Evolutionary conservation across 2,329 filamentous ascomycete genomes (phyloP), one percentile per base, ranked within the genome.

Genomic region (Xylariaceae sp.): DNA sequence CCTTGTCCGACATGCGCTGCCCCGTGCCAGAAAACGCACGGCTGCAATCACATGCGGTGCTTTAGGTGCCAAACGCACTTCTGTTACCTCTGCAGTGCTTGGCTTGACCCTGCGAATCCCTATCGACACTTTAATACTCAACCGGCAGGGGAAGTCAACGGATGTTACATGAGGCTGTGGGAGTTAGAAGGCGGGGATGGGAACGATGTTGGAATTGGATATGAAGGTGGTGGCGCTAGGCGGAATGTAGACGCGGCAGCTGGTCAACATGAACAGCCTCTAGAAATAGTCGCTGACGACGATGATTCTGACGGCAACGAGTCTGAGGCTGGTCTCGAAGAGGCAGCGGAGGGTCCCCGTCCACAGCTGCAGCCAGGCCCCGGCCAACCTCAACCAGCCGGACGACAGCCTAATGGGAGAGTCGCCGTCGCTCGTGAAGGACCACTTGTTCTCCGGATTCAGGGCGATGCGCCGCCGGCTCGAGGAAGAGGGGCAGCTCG

Each of bases 11-110:
- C 91, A 3, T 99, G 95, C 75, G 85, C 81, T 26, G 88, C 89
- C 1, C 91, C 91, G 0, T 89, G 88, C 20, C 91, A 96, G 71
- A 99, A 99, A 79, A 91, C 89, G 1, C 87, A 90, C 69, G 95
- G 95, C 40, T 99, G 95, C 79, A 97, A 97, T 73, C 93, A 97
- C 74, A 98, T 98, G 92, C 90, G 88, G 48, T 97, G 93, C 75
- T 91, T 89, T 72, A 87, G 90, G 61, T 99, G 95, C 77, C 81
- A 88, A 49, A 89, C 91, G 2, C 93, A 98, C 73, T 98, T 97
- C 71, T 99, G 95, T 77, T 98, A 98, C 65, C 82, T 98, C 1
- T 98, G 95, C 70, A 89, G 89, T 0, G 82, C 87, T n/a, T 98
- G 91, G 89, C 81, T 99, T 42, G 83, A 88, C 52, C 85, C 89